Percentiles rank a stretch among this genome's conserved stretches.
Conservation (phyloP, 192 early-diverging fungal genomes). For the Coemansia sp. region DNA sequence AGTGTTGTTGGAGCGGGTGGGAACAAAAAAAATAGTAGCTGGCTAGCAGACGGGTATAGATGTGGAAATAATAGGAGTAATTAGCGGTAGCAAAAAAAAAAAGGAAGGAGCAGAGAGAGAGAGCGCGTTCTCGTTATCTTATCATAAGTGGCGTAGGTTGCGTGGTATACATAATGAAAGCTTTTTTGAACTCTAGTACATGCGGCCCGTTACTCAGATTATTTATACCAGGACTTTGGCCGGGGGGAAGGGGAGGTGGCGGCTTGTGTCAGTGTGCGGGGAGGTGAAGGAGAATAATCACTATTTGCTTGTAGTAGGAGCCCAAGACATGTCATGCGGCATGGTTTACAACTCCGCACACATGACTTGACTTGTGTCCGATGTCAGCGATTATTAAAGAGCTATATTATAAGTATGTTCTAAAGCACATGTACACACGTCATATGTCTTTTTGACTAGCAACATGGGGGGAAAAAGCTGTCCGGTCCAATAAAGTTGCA, state of each 20-base stretch:
- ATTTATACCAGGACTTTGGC: not conserved
- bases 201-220: not conserved
- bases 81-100: constrained; percentile 2
- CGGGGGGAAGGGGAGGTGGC: not conserved
- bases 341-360: no score
- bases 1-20: not conserved
- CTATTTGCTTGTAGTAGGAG: no score
- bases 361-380: no score
- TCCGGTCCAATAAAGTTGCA: no score
- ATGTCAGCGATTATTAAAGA: no score
- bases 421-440: not conserved
- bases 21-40: no score
- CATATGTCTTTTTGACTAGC: not conserved
- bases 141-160: no score
- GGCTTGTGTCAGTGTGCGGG: not conserved
- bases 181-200: not conserved
- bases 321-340: no score
- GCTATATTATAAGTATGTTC: constrained; percentile 2
- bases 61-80: constrained; percentile 1
- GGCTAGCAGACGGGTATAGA: constrained; percentile 2
- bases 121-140: not conserved
- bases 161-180: not conserved
- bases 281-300: not conserved
- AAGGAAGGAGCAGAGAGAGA: no score
- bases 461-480: no score